Conservation (phyloP, 2,329 filamentous ascomycete genomes). For the Fusarium continuum region DNA sequence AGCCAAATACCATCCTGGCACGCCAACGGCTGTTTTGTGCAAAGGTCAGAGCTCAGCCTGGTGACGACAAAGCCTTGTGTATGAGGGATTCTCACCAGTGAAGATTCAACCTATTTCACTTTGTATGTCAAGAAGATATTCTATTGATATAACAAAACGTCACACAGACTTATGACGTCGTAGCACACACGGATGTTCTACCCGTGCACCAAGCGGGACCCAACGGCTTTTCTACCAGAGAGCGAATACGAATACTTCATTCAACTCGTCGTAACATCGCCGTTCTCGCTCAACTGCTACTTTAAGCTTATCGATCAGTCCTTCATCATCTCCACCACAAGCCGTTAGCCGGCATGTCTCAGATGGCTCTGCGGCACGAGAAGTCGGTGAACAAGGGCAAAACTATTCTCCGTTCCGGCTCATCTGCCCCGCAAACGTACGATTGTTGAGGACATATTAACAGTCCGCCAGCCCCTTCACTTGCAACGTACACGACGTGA, state of each 20-base stretch:
- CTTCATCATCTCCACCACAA: neutral
- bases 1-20: too few relatives aligned
- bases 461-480: constrained; percentile 9
- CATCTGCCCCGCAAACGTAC: constrained; percentile 33
- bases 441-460: constrained; percentile 7
- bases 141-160: too few relatives aligned
- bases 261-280: neutral
- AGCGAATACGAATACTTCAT: neutral
- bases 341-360: neutral
- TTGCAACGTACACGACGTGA: neutral
- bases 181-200: neutral
- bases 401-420: constrained; percentile 37
- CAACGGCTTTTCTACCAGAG: too few relatives aligned
- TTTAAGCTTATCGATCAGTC: neutral
- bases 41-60: too few relatives aligned
- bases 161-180: neutral
- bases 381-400: constrained; percentile 23
- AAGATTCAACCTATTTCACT: too few relatives aligned
- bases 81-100: too few relatives aligned
- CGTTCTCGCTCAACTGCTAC: neutral
- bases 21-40: too few relatives aligned
- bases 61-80: too few relatives aligned
- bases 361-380: neutral
- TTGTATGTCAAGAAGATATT: too few relatives aligned
- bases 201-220: neutral